Evolutionary conservation across 192 early-diverging fungal species (phyloP), one percentile per base, ranked within the genome.

Genomic region (Coemansia erecta): DNA sequence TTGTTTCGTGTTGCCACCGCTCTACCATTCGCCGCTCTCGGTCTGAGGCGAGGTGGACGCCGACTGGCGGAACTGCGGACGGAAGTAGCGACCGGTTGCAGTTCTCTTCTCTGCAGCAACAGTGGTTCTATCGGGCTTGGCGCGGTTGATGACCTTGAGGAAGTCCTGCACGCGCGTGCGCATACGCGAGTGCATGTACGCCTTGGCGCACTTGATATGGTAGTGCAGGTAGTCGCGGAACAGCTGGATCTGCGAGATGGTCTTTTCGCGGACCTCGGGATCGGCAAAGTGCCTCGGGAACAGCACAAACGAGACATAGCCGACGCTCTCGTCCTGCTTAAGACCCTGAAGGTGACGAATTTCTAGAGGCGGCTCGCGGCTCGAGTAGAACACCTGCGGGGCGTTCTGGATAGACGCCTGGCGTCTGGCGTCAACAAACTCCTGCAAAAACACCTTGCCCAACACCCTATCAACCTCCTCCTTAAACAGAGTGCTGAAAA

Each of bases 211-310:
- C 82, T 99, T 99, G 81, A 99, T 97, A 66, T 99, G 97, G 80
- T 97, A 99, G 72, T 99, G 97, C 59, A 99, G 82, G 77, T 97
- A 99, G 80, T 99, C 94, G 41, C 95, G 85, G 89, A 97, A 98
- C 56, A 98, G 84, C 77, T 94, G 95, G 66, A 98, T 94, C 63
- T 91, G 87, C 33, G 95, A 98, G 45, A 98, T 98, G 7, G 91
- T 92, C 55, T 90, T 90, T 66, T 94, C 91, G 60, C 89, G 88
- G 19, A 87, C 85, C 47, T 86, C 87, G 12, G 77, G 72, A 33
- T 79, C 61, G 9, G 80, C 70, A 74, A 92, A 97, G 69, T 99
- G 92, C 15, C 91, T 85, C 40, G 97, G 95, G 77, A 95, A 97
- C 26, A 99, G 82, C 15, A 99, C 97, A 83, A 99, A 99, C 51